Base-by-base conservation (phyloP, 176 grass and related monocot species). In the Oryza longistaminata region DNA sequence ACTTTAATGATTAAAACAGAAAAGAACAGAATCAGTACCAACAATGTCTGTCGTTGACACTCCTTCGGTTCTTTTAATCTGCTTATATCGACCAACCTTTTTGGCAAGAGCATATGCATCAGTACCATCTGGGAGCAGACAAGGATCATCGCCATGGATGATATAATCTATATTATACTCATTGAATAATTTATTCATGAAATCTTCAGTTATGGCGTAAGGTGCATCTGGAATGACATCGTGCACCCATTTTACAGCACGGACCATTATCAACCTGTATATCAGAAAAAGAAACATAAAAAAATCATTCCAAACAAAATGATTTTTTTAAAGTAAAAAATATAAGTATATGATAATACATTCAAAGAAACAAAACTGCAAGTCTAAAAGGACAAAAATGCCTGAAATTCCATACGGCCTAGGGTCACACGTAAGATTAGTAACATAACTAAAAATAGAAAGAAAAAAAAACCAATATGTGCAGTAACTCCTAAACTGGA, bases 141-240 rank as follows among this genome's bases (percentile, higher is more conserved):
- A 98, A 87, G 96, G 93, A 88, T 98, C 96, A 21, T 95, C 93
- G 25, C 95, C 95, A 89, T 98, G 95, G 83, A 98, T 97, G 71
- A 97, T 98, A 71, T 98, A 98, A 82, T 98, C 95, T 66, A 95
- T 95, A 79, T 90, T 90, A 77, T 98, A 98, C n/a, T 95, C 91
- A 68, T 76, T 88, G 70, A 98, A 98, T 52, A 98, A 73, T 75
- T 95, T 95, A 68, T 98, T 86, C 91, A 95, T 95, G 82, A 95
- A 95, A 29, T 98, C 89, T 90, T 95, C 91, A 19, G 91, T 98
- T 71, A 98, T 98, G 85, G 95, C 91, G 85, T 93, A 95, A 74
- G 96, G 93, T 22, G 96, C 93, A 88, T 95, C 89, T 45, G 79
- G 89, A 90, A 98, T 98, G 76, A 98, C 69, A 82, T 95, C 93